A percentile compares a stretch with the other conserved stretches of the same genome.
phyloP scores from a whole-genome alignment of 2,329 filamentous ascomycete genomes.

The Aspergillus sp. region DNA sequence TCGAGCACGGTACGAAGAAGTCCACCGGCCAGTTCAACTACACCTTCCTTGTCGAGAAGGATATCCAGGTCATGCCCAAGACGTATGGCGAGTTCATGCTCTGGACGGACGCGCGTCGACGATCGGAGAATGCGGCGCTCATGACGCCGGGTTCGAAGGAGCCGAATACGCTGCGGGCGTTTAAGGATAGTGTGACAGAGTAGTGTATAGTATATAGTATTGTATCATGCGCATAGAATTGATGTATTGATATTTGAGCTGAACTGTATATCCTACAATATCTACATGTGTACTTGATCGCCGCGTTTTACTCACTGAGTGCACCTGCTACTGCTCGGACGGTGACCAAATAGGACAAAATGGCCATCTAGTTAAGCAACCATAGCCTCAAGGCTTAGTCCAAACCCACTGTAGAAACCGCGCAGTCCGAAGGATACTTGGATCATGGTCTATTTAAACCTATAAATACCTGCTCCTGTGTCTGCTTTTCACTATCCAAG shows the following conservation, averaged over 20 bases:
- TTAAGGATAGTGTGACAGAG: slow-evolving; percentile 40
- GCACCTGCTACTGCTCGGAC: no score
- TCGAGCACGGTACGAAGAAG: slow-evolving; percentile 66
- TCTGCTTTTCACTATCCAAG: no score
- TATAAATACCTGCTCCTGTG: no score
- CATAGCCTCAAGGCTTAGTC: no score
- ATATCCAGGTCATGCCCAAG: slow-evolving; percentile 64
- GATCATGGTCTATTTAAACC: no score
- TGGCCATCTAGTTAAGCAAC: no score
- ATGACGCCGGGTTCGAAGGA: slow-evolving; percentile 35
- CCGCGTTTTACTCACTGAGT: no score
- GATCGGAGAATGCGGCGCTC: slow-evolving; percentile 52
- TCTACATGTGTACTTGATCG: no score
- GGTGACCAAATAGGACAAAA: no score
- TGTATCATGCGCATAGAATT: not conserved
- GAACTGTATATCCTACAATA: not conserved
- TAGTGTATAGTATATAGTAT: slow-evolving; percentile 19
- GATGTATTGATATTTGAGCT: not conserved
- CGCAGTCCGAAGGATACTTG: no score
- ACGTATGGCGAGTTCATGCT: slow-evolving; percentile 64
- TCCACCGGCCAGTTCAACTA: slow-evolving; percentile 75
- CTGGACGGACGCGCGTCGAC: slow-evolving; percentile 59
- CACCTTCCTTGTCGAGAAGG: slow-evolving; percentile 64
- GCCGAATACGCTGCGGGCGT: slow-evolving; percentile 30
- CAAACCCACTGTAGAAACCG: no score